Evolutionary conservation across 139 green algal species (phyloP).

Genomic region (Auxenochlorella pyrenoidosa): DNA sequence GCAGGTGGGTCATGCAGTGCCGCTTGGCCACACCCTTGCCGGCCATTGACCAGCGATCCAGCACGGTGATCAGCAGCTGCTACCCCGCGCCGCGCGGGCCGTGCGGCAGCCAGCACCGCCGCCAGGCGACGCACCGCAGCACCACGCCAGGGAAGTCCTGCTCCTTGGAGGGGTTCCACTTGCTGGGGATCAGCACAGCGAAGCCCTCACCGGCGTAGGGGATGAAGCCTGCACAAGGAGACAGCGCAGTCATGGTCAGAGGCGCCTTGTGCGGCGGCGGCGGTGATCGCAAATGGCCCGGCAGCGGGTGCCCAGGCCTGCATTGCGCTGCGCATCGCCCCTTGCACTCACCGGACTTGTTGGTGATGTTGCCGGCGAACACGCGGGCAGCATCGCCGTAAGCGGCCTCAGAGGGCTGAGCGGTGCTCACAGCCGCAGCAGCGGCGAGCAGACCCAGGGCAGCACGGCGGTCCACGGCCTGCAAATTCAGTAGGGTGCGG

Average conservation of each 20-base stretch:
- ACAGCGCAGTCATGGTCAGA: neutral
- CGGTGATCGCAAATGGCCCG: neutral
- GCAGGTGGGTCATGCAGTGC: no score
- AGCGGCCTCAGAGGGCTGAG: conserved; percentile 72
- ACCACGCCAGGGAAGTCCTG: conserved; percentile 81
- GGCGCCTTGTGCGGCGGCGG: neutral
- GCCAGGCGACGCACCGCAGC: conserved; percentile 54
- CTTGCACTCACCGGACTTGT: conserved; percentile 72
- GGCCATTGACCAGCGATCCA: neutral
- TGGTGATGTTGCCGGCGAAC: conserved; percentile 83
- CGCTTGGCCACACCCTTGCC: no score
- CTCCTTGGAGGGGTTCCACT: conserved; percentile 98
- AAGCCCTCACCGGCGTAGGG: conserved; percentile 95
- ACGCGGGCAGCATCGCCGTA: conserved; percentile 94
- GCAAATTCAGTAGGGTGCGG: neutral
- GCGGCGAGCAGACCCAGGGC: conserved; percentile 75
- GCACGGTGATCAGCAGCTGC: neutral
- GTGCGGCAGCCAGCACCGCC: neutral
- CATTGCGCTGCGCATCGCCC: neutral
- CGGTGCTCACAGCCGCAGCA: conserved; percentile 61
- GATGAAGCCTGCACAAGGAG: conserved; percentile 75
- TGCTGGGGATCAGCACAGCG: conserved; percentile 89
- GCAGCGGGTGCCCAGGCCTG: neutral
- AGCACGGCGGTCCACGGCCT: conserved; percentile 69
- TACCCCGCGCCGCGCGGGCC: neutral